Percentiles rank a stretch among this genome's conserved stretches.
Evolutionary conservation across 2,329 filamentous ascomycete species (phyloP).

Genomic region (Parascedosporium putredinis): DNA sequence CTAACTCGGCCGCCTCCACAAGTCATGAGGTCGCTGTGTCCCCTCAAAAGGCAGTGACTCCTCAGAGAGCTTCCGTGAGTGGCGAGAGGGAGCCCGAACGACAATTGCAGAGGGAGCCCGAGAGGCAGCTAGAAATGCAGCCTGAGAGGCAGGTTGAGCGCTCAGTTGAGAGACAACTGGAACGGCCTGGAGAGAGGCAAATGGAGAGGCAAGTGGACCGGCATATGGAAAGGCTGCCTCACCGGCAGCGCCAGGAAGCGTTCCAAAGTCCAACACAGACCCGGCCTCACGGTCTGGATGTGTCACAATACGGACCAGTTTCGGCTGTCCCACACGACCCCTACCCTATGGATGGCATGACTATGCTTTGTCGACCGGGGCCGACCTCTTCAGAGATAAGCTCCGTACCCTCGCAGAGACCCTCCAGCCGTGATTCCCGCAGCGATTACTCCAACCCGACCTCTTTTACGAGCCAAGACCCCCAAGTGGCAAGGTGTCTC

Average conservation of each 20-base stretch:
- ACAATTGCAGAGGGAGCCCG: slow-evolving; percentile 2
- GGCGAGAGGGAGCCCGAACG: neutral
- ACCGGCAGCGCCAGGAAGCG: slow-evolving; percentile 13
- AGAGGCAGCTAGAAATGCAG: neutral
- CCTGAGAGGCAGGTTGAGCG: neutral
- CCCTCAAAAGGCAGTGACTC: slow-evolving; percentile 33
- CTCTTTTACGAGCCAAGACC: slow-evolving; percentile 79
- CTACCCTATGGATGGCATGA: slow-evolving; percentile 93
- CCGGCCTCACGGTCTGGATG: slow-evolving; percentile 21
- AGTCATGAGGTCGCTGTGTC: slow-evolving; percentile 41
- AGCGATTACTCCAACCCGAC: slow-evolving; percentile 88
- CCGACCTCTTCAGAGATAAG: slow-evolving; percentile 43
- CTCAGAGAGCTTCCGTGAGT: slow-evolving; percentile 5
- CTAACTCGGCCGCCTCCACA: slow-evolving; percentile 32
- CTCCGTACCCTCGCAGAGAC: slow-evolving; percentile 50
- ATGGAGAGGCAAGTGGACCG: neutral
- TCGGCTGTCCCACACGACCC: slow-evolving; percentile 77
- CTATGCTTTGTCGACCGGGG: slow-evolving; percentile 81
- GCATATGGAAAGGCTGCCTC: neutral
- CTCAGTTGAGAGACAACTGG: neutral
- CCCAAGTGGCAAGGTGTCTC: slow-evolving; percentile 64
- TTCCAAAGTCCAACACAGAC: slow-evolving; percentile 7
- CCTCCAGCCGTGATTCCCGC: slow-evolving; percentile 75
- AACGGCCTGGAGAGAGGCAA: neutral
- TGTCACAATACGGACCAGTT: slow-evolving; percentile 49